Evolutionary conservation across 768 basidiomycete species (phyloP).

Genomic region (Podaxis pistillaris): DNA sequence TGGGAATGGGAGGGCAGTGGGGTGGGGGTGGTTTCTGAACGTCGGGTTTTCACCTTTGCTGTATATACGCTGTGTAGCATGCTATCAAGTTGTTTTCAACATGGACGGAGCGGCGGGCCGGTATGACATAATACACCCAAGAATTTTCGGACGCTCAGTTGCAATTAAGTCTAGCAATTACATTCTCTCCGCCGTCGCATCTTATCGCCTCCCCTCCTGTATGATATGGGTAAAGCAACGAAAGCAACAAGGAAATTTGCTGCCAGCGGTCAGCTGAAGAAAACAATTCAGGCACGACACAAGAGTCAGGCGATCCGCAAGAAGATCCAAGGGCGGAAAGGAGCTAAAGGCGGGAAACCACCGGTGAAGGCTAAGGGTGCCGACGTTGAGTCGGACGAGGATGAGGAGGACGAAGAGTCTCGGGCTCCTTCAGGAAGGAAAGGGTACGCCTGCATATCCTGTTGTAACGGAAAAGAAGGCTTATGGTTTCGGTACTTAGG

Average conservation of each 20-base stretch:
- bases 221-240: conserved; percentile 46
- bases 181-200: background rate
- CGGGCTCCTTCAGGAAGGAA: background rate
- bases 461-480: background rate
- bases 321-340: conserved; percentile 62
- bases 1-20: conserved; percentile 23
- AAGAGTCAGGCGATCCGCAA: conserved; percentile 77
- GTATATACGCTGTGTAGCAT: background rate
- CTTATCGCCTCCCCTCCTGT: background rate
- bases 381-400: conserved; percentile 32
- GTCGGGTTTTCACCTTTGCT: conserved; percentile 10
- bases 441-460: background rate
- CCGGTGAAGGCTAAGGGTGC: conserved; percentile 31
- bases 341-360: conserved; percentile 32
- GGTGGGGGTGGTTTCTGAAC: conserved; percentile 19
- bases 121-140: conserved; percentile 5
- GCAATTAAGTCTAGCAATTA: background rate
- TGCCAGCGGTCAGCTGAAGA: conserved; percentile 84
- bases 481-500: conserved; percentile 31
- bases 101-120: background rate
- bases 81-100: conserved; percentile 1
- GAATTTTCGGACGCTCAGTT: background rate
- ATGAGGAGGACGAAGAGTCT: conserved; percentile 29
- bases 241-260: conserved; percentile 90
- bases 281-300: conserved; percentile 79